These are phyloP conservation scores for Aspergillus texensis DNA, from an alignment of 2,329 filamentous ascomycete genomes.

Conservation along the genomic window DNA sequence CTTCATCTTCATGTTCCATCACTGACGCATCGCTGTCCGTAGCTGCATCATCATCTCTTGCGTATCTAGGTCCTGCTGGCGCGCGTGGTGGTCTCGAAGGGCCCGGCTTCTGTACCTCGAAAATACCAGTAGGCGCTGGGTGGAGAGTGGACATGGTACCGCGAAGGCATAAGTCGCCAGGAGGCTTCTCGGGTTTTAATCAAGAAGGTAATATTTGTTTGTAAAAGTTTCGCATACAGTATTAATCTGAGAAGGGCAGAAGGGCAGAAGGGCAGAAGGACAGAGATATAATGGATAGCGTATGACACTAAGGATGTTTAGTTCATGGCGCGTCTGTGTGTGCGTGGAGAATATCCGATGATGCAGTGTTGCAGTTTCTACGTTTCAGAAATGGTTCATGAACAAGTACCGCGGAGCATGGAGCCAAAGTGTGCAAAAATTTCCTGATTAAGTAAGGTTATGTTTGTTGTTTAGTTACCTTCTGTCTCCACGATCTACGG, in stretches of 20 bases:
- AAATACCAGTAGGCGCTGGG: constrained; percentile 25
- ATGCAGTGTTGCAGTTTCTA: constrained; percentile 5
- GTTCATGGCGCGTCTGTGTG: constrained; percentile 1
- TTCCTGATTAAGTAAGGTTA: background rate
- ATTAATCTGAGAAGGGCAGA: background rate
- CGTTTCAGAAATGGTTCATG: background rate
- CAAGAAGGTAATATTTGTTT: background rate
- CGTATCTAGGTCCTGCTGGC: constrained; percentile 19
- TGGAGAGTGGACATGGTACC: constrained; percentile 31
- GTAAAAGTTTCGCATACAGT: background rate
- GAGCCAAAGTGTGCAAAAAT: background rate
- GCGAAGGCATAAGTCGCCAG: background rate
- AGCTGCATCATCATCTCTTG: constrained; percentile 16
- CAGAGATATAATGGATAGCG: background rate
- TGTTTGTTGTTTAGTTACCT: constrained; percentile 4
- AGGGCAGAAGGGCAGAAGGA: background rate
- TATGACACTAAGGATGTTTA: background rate
- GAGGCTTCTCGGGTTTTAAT: background rate
- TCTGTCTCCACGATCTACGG: background rate
- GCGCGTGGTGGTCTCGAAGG: constrained; percentile 17
- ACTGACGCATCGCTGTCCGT: constrained; percentile 21
- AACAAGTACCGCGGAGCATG: background rate
- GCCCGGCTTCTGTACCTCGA: constrained; percentile 27
- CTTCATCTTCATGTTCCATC: constrained; percentile 18
- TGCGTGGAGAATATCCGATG: background rate